Conservation (phyloP, 2,329 filamentous ascomycete species). For the Grosmannia serpens region DNA sequence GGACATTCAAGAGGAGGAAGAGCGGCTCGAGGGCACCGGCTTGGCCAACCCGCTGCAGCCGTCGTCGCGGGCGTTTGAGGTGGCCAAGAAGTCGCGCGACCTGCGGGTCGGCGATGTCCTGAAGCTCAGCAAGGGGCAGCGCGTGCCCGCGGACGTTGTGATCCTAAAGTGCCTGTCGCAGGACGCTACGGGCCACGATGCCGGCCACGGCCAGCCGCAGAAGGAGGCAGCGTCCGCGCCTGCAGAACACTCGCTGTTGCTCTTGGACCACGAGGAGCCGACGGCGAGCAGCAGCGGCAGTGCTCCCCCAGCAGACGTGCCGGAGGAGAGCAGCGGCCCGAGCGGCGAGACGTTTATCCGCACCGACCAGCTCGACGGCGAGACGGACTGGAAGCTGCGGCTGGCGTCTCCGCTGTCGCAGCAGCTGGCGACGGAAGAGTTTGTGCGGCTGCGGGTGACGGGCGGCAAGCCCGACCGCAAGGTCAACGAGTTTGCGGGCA, state of each 20-base stretch:
- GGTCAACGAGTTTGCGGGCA: slow-evolving; percentile 93
- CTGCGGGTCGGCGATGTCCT: slow-evolving; percentile 93
- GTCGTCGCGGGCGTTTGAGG: slow-evolving; percentile 48
- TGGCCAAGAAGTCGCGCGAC: slow-evolving; percentile 72
- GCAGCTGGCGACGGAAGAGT: slow-evolving; percentile 58
- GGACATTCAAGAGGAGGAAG: slow-evolving; percentile 61
- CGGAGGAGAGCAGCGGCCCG: slow-evolving; percentile 20
- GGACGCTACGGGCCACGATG: slow-evolving; percentile 16
- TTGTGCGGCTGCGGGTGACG: slow-evolving; percentile 58
- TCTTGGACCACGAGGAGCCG: slow-evolving; percentile 5
- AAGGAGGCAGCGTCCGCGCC: slow-evolving; percentile 22
- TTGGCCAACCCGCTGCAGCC: slow-evolving; percentile 14
- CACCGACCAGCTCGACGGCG: slow-evolving; percentile 92
- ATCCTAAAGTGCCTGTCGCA: slow-evolving; percentile 62
- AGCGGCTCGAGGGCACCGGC: slow-evolving; percentile 34
- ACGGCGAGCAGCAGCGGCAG: slow-evolving; percentile 18
- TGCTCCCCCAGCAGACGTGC: neutral
- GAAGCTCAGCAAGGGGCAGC: slow-evolving; percentile 81
- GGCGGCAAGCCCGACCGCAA: slow-evolving; percentile 87
- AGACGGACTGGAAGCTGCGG: slow-evolving; percentile 97
- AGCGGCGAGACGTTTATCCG: slow-evolving; percentile 89
- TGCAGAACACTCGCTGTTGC: neutral
- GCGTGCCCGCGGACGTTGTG: slow-evolving; percentile 87
- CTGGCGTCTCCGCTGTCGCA: slow-evolving; percentile 81
- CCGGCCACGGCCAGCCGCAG: slow-evolving; percentile 20